phyloP scores from a whole-genome alignment of 129 eudicot genomes.

The Solidago caesia region DNA sequence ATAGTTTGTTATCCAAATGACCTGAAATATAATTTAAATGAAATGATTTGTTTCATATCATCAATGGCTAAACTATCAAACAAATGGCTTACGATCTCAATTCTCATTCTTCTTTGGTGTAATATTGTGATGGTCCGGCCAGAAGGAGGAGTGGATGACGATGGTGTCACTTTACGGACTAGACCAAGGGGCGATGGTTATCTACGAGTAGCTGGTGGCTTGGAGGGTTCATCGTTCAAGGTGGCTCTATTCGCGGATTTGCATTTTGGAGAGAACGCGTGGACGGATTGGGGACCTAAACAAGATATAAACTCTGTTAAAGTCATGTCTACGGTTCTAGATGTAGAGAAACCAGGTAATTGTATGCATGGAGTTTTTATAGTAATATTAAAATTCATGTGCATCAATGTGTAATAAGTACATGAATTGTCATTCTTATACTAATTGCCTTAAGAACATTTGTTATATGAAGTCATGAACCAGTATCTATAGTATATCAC shows the following conservation, averaged over 20 bases:
- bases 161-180: constrained; percentile 17
- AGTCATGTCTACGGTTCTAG: constrained; percentile 80
- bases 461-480: too few species aligned
- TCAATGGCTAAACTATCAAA: constrained; percentile 17
- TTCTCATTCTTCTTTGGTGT: constrained; percentile 7
- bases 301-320: constrained; percentile 62
- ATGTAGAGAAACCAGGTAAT: constrained; percentile 66
- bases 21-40: neutral
- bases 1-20: neutral
- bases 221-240: constrained; percentile 56
- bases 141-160: constrained; percentile 6
- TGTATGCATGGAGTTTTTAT: neutral
- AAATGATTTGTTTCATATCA: constrained; percentile 10
- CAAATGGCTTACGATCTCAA: constrained; percentile 17
- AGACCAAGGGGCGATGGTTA: constrained; percentile 20
- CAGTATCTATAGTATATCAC: too few species aligned
- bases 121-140: constrained; percentile 17
- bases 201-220: constrained; percentile 36
- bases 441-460: too few species aligned
- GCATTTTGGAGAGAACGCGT: constrained; percentile 84
- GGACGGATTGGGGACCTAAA: constrained; percentile 82
- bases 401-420: too few species aligned
- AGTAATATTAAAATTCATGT: too few species aligned
- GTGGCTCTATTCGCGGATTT: constrained; percentile 87
- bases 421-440: too few species aligned